Evolutionary conservation across 2,329 filamentous ascomycete genomes (phyloP).

Genomic region (Stachybotrys echinatus): DNA sequence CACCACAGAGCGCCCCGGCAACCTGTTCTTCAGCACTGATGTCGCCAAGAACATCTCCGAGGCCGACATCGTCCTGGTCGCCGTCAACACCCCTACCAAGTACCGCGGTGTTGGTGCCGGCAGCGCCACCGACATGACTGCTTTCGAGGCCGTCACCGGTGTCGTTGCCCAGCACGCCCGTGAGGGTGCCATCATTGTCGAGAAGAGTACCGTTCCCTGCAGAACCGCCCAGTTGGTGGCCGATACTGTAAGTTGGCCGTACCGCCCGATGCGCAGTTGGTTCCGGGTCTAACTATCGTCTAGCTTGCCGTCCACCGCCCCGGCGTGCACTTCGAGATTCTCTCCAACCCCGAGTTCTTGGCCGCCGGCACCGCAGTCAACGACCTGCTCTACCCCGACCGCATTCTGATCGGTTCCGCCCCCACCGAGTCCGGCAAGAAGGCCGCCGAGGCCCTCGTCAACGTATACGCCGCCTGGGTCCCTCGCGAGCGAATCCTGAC

Average conservation of each 20-base stretch:
- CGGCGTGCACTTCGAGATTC: slow-evolving; percentile 63
- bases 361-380: slow-evolving; percentile 71
- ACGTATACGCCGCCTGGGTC: slow-evolving; percentile 69
- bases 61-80: slow-evolving; percentile 69
- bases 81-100: slow-evolving; percentile 78
- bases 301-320: slow-evolving; percentile 56
- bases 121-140: slow-evolving; percentile 66
- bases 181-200: slow-evolving; percentile 67
- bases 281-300: too few species aligned
- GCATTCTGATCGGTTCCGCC: slow-evolving; percentile 69
- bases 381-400: slow-evolving; percentile 65
- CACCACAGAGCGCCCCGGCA: slow-evolving; percentile 46
- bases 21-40: slow-evolving; percentile 70
- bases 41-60: slow-evolving; percentile 55
- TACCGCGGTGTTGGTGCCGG: slow-evolving; percentile 63
- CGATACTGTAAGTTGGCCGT: slow-evolving; percentile 50
- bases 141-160: slow-evolving; percentile 63
- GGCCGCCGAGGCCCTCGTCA: slow-evolving; percentile 59
- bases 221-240: slow-evolving; percentile 65
- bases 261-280: too few species aligned
- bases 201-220: slow-evolving; percentile 78
- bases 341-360: slow-evolving; percentile 79
- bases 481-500: slow-evolving; percentile 61
- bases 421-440: slow-evolving; percentile 52
- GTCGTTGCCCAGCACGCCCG: slow-evolving; percentile 63